Evolutionary conservation across 1,284 basidiomycete genomes (phyloP).

Genomic region (Irpex lacteus): DNA sequence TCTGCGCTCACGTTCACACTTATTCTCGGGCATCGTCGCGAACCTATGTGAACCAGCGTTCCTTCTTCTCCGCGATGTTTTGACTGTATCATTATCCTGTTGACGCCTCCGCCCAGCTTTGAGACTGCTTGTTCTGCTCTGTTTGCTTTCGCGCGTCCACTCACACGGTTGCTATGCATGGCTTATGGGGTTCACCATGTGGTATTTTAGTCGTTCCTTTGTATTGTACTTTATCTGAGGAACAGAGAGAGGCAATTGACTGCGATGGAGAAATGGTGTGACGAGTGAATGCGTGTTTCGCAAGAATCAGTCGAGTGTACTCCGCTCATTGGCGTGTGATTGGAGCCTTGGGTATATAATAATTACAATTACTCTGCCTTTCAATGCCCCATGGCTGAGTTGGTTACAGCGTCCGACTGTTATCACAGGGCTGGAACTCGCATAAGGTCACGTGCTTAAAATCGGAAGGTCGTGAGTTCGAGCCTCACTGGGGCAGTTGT

Average conservation of each 20-base stretch:
- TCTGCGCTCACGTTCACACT: background rate
- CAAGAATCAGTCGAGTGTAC: too few species aligned
- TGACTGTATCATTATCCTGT: constrained; percentile 19
- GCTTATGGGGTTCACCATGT: constrained; percentile 37
- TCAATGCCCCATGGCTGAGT: constrained; percentile 74
- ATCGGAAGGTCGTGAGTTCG: constrained; percentile 75
- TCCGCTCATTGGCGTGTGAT: too few species aligned
- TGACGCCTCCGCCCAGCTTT: constrained; percentile 22
- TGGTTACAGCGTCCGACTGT: constrained; percentile 84
- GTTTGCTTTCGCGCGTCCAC: constrained; percentile 17
- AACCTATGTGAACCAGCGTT: constrained; percentile 4
- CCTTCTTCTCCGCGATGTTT: constrained; percentile 14
- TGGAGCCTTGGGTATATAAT: too few species aligned
- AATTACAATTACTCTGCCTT: too few species aligned
- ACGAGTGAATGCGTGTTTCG: too few species aligned
- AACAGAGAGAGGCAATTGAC: constrained; percentile 46
- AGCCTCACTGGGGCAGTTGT: constrained; percentile 62
- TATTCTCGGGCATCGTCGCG: background rate
- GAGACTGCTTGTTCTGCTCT: constrained; percentile 26
- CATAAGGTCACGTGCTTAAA: background rate
- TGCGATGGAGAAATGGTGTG: constrained; percentile 15
- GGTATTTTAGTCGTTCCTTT: constrained; percentile 56
- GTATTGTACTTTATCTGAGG: constrained; percentile 53
- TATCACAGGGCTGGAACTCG: constrained; percentile 27
- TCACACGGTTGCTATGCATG: background rate